Base-by-base conservation (phyloP, 805 yeast species). In the Hanseniaspora valbyensis region DNA sequence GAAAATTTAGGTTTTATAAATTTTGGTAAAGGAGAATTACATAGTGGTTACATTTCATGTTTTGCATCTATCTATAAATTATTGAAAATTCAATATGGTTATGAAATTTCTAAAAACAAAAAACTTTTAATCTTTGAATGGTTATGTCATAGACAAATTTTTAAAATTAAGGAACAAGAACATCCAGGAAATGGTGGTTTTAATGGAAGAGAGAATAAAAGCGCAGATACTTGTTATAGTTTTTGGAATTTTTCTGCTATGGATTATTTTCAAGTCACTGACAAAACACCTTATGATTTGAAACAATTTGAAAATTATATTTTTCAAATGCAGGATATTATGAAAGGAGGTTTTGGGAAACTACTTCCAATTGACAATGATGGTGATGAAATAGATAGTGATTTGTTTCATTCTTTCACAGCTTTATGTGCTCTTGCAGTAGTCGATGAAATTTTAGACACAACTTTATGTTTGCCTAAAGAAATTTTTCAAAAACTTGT, bases 121-220 rank as follows among this genome's bases (percentile, higher is more conserved):
- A 49, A 42, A 19, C 12, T 13, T 18, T 21, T 55, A 43, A 39
- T 55, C 40, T 16, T 44, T 54, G 44, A 46, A 5, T 46, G 44
- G 44, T 26, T 46, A 19, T 46, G 44, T 4, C 44, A 39, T 7
- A 30, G 50, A 16, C 50, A 46, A 16, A 18, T 45, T 5, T 29
- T 16, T n/a, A 59, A 58, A 0, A 64, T 71, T 51, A 71, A 67
- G 26, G 62, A 55, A 49, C 65, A 61, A 46, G 80, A 76, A 56
- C 55, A 45, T 0, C 65, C 61, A 2, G 90, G 82, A 59, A 65
- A 66, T 48, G 96, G 96, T 1, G 90, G 90, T 0, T 79, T 84
- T 61, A 85, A 87, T 62, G 96, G 96, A 1, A 70, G 96, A 42
- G 78, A 76, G n/a, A 86, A 86, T 62, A 88, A 88, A 62, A 74